Evolutionary conservation across 495 filamentous ascomycete genomes (phyloP).

Genomic region (Mycothermus thermophilus): DNA sequence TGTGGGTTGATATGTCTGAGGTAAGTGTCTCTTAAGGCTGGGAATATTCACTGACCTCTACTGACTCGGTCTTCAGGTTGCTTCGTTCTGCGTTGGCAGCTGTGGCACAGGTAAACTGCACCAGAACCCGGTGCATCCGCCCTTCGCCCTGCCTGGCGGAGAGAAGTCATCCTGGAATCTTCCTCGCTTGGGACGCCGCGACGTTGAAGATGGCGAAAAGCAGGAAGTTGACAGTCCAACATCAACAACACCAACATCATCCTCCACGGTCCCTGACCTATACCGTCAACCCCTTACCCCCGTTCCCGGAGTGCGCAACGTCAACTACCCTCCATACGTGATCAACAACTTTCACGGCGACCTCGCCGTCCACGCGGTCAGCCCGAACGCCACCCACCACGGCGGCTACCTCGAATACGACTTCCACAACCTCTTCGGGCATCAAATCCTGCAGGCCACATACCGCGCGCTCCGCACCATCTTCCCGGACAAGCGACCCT

Average conservation of each 20-base stretch:
- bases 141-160: constrained; percentile 54
- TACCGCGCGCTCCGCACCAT: constrained; percentile 55
- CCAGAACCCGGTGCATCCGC: constrained; percentile 56
- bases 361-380: constrained; percentile 58
- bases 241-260: constrained; percentile 31
- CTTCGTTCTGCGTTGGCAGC: constrained; percentile 70
- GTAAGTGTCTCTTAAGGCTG: constrained; percentile 8
- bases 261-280: constrained; percentile 47
- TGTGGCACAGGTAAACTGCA: constrained; percentile 57
- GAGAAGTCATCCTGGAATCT: constrained; percentile 45
- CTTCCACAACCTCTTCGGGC: constrained; percentile 62
- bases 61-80: constrained; percentile 19
- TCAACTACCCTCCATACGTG: constrained; percentile 69
- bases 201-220: constrained; percentile 53
- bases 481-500: constrained; percentile 55
- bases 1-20: constrained; percentile 88
- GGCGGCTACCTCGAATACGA: constrained; percentile 67
- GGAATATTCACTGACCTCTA: not conserved
- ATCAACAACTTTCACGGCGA: constrained; percentile 73
- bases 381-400: constrained; percentile 63
- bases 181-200: too few species aligned
- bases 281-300: too few species aligned
- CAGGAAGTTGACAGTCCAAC: constrained; percentile 52
- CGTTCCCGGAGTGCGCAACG: constrained; percentile 54
- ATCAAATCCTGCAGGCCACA: constrained; percentile 67